phyloP scores from a whole-genome alignment of 2,329 filamentous ascomycete species.

The Amphichorda felina region DNA sequence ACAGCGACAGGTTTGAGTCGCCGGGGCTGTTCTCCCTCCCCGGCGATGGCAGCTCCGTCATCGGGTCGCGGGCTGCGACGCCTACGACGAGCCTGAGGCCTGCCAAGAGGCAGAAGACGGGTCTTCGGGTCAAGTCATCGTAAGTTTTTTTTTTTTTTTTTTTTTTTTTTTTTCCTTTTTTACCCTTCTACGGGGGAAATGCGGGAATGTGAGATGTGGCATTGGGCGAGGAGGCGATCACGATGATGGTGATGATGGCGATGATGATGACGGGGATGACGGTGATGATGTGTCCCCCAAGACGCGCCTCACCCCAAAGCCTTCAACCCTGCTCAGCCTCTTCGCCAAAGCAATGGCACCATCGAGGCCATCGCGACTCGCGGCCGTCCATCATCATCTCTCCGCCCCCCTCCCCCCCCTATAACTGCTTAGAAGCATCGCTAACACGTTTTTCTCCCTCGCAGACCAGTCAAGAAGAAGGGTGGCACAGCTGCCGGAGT shows the following conservation, averaged over 20 bases:
- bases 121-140: constrained; percentile 58
- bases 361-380: no score
- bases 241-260: no score
- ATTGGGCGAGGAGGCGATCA: no score
- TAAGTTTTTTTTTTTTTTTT: constrained; percentile 30
- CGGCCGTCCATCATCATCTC: no score
- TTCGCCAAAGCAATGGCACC: no score
- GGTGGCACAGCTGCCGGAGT: constrained; percentile 56
- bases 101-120: constrained; percentile 47
- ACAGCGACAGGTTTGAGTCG: constrained; percentile 39
- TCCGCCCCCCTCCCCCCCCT: neutral
- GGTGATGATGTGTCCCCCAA: no score
- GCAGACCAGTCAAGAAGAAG: constrained; percentile 63
- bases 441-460: constrained; percentile 12
- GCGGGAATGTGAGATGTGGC: no score
- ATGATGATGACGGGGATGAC: no score
- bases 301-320: no score
- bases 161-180: constrained; percentile 2
- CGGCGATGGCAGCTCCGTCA: constrained; percentile 29
- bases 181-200: no score
- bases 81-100: constrained; percentile 39
- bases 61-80: constrained; percentile 48
- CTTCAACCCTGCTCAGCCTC: no score
- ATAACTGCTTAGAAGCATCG: neutral
- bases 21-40: constrained; percentile 38